A percentile compares a stretch with the other conserved stretches of the same genome.
These are phyloP conservation scores for Cyberlindnera japonica DNA, from an alignment of 805 yeast genomes.

Conservation along the genomic window DNA sequence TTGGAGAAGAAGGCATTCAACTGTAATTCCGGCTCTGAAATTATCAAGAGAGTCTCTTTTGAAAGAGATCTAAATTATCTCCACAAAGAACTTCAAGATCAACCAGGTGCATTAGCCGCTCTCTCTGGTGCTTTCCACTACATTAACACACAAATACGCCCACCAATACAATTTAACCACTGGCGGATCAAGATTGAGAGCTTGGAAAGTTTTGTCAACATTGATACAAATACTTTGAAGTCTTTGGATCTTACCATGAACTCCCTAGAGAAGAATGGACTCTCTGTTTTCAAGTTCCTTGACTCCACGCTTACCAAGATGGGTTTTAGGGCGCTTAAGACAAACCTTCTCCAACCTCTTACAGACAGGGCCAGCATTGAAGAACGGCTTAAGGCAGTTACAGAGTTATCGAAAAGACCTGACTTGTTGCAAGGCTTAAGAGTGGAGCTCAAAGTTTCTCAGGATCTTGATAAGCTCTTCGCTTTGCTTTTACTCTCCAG, in stretches of 20 bases:
- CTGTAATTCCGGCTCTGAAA: slow-evolving; percentile 24
- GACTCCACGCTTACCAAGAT: slow-evolving; percentile 41
- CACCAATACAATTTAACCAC: slow-evolving; percentile 23
- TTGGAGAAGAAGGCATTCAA: slow-evolving; percentile 28
- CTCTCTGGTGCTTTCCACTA: slow-evolving; percentile 31
- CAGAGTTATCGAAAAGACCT: slow-evolving; percentile 30
- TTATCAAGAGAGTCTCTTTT: slow-evolving; percentile 18
- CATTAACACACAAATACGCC: slow-evolving; percentile 17
- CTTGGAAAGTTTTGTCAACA: slow-evolving; percentile 40
- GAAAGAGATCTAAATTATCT: slow-evolving; percentile 22
- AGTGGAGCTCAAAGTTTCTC: slow-evolving; percentile 27
- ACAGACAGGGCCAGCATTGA: slow-evolving; percentile 35
- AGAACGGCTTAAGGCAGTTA: slow-evolving; percentile 35
- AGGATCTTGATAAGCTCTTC: slow-evolving; percentile 41
- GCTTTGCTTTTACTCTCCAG: slow-evolving; percentile 32
- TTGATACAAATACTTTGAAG: slow-evolving; percentile 37
- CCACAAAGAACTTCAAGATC: slow-evolving; percentile 28
- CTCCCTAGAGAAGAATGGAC: slow-evolving; percentile 27
- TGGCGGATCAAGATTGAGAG: slow-evolving; percentile 36
- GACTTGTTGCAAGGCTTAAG: slow-evolving; percentile 19
- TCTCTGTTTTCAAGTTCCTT: slow-evolving; percentile 35
- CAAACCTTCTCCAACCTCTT: slow-evolving; percentile 45
- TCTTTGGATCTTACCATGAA: slow-evolving; percentile 39
- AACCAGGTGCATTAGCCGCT: slow-evolving; percentile 32
- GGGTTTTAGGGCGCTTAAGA: slow-evolving; percentile 42